These are phyloP conservation scores for Sporothrix inflata DNA, from an alignment of 2,329 filamentous ascomycete genomes.

Conservation along the genomic window DNA sequence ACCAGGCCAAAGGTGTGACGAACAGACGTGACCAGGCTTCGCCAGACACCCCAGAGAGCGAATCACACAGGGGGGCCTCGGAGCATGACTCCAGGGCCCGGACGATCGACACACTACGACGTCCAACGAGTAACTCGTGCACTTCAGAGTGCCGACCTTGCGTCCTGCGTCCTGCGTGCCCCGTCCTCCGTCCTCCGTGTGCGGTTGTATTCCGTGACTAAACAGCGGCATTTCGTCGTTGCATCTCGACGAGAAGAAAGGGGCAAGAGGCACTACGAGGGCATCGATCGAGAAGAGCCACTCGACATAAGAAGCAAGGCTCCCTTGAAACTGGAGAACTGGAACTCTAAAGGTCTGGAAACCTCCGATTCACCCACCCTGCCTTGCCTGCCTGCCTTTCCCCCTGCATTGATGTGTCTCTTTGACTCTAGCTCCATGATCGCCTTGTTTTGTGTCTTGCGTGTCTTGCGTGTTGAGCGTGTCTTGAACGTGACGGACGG, in stretches of 20 bases:
- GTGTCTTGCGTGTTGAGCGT: background rate
- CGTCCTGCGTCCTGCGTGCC: background rate
- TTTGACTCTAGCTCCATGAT: background rate
- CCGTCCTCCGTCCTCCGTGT: background rate
- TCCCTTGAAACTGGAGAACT: background rate
- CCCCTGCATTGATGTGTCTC: background rate
- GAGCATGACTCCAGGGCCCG: background rate
- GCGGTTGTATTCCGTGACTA: background rate
- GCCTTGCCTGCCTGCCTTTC: background rate
- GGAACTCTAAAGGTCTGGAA: background rate
- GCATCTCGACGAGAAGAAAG: background rate
- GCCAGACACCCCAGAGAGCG: background rate
- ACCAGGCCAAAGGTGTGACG: background rate
- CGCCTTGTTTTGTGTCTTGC: background rate
- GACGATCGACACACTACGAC: conserved; percentile 6
- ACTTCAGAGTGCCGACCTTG: background rate
- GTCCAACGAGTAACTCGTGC: background rate
- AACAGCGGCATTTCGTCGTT: conserved; percentile 5
- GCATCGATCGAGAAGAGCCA: background rate
- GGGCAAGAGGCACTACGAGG: background rate
- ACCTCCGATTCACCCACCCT: background rate
- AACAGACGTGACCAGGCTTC: background rate
- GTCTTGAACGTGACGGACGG: background rate
- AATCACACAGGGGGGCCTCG: background rate
- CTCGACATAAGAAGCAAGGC: background rate